A percentile compares a stretch with the other conserved stretches of the same genome.
phyloP scores from a whole-genome alignment of 257 asterid species.

The Marsdenia floribunda region DNA sequence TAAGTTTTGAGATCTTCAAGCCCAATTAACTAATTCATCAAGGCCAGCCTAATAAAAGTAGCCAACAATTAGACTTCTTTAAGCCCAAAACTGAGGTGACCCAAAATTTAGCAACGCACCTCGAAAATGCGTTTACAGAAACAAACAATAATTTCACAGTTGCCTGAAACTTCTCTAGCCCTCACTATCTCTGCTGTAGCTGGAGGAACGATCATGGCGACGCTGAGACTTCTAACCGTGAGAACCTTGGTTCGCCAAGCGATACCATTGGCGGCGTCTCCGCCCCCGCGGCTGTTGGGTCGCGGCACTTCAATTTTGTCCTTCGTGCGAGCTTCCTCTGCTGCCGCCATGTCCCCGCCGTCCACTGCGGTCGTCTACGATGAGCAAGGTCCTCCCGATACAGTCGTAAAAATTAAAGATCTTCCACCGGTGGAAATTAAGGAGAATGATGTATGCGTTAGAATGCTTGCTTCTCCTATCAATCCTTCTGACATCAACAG shows the following conservation, averaged over 20 bases:
- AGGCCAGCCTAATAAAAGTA: too few relatives aligned
- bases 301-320: constrained; percentile 5
- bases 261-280: constrained; percentile 18
- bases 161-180: not conserved
- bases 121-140: too few relatives aligned
- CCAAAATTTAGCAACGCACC: too few relatives aligned
- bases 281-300: constrained; percentile 13
- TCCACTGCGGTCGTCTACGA: constrained; percentile 85
- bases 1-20: too few relatives aligned
- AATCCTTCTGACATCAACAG: constrained; percentile 96
- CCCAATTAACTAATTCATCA: too few relatives aligned
- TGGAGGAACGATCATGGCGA: constrained; percentile 32
- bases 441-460: constrained; percentile 79
- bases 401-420: constrained; percentile 56
- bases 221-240: constrained; percentile 28
- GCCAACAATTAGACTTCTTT: too few relatives aligned
- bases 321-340: constrained; percentile 44
- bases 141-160: too few relatives aligned
- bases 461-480: constrained; percentile 93
- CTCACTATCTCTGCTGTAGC: not conserved
- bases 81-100: too few relatives aligned
- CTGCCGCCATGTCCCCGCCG: constrained; percentile 62
- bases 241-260: constrained; percentile 29
- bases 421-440: constrained; percentile 70
- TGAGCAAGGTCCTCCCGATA: constrained; percentile 81